Base-by-base conservation (phyloP, 352 stramenopile genomes). In the Phytophthora foliorum region DNA sequence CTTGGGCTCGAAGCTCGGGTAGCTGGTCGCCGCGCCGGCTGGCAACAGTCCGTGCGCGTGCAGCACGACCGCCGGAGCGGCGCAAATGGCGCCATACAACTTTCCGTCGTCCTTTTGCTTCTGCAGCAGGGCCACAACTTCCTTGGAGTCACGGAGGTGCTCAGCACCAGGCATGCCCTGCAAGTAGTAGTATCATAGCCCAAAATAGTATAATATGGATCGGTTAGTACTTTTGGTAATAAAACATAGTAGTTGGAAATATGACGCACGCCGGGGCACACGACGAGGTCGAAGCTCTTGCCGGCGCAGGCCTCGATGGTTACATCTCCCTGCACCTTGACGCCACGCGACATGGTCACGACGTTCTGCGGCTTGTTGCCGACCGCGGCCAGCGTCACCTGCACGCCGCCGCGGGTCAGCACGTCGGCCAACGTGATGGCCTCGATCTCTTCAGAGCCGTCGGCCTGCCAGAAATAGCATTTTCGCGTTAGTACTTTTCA, bases 361-460 rank as follows among this genome's bases (percentile, higher is more conserved):
- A 93, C 63, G 59, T 93, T 93, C 17, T 85, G 32, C 4, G 53
- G 48, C 29, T 92, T 90, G 11, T 64, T 62, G 0, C 85, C 84
- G 31, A 93, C 84, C 13, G 77, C 84, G 16, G 85, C 87, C 9
- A 93, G 49, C 32, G 85, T 95, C 24, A 92, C 84, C 51, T 85
- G 45, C 19, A 94, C 74, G 31, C 84, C 85, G 21, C 84, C 88
- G 50, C 86, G 85, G 39, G 84, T 80, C 39, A 95, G 73, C 42
- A 95, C 86, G 52, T 94, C 82, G 1, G 85, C 77, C 11, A 95
- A 58, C 29, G 85, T 88, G 52, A 93, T 78, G 21, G 88, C 88
- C 68, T 95, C 88, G 61, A 94, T 93, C 57, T 95, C 88, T 78
- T 95, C 88, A 25, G 71, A 92, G 39, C 82, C 88, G 63, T 94